Base-by-base conservation (phyloP, 148 eudicot genomes). In the Silene conica region DNA sequence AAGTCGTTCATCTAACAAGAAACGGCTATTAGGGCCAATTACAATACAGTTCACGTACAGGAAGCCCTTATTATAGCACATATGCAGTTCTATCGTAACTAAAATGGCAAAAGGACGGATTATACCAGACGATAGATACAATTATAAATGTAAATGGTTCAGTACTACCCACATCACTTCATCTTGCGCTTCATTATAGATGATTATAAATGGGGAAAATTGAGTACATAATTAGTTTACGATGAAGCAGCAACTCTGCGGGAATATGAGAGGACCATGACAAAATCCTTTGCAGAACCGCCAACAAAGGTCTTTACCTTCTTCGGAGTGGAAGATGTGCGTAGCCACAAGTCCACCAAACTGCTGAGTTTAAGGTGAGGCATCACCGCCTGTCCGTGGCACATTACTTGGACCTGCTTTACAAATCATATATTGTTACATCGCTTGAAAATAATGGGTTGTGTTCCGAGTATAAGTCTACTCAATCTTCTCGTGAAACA, bases 251-350 rank as follows among this genome's bases (percentile, higher is more conserved):
- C 75, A 67, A 48, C 73, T 62, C 73, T 85, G 26, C 87, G 83
- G 16, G 84, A 83, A 79, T 90, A 90, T 1, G 88, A 83, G 23
- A 92, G 81, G 19, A 79, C 88, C 97, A 92, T 89, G 73, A 92
- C 90, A 41, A 81, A 88, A 19, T 92, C 94, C 88, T 86, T 88
- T 23, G 92, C 95, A 2, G 95, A 86, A 66, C 84, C 76, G 38
- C 94, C 97, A 23, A 89, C 83, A 11, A 71, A 22, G 9, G 86
- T 81, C 14, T 82, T 76, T 56, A 92, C 74, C 74, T 76, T 81
- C 59, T 86, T 82, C 8, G 86, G 61, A 9, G 61, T 38, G 1
- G 97, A 38, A 18, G 80, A 59, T 64, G 84, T 76, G 75, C 70
- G 85, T 57, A 90, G 83, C 92, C 96, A 93, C 71, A 78, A 38